phyloP scores from a whole-genome alignment of 1,284 basidiomycete genomes.

The Rhodotorula glutinis region DNA sequence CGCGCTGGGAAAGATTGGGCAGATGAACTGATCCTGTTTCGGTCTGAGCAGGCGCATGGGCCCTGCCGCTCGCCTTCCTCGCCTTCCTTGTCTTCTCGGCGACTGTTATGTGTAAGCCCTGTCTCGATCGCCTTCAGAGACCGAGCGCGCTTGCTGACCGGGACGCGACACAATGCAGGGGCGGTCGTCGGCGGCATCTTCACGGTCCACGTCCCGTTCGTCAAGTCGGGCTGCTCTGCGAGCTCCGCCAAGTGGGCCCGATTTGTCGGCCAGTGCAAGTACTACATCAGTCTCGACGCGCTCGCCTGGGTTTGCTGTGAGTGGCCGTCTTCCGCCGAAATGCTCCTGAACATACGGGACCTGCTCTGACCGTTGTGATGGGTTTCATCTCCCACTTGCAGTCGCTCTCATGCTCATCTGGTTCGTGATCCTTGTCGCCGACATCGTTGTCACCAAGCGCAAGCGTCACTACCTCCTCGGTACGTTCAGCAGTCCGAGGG shows the following conservation, averaged over 20 bases:
- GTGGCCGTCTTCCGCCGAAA: neutral
- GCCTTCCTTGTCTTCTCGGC: constrained; percentile 20
- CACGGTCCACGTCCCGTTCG: constrained; percentile 19
- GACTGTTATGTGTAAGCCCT: constrained; percentile 2
- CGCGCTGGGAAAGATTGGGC: too few relatives aligned
- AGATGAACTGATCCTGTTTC: too few relatives aligned
- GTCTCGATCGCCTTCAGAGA: neutral
- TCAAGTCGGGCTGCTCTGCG: neutral
- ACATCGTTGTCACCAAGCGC: constrained; percentile 5
- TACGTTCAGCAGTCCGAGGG: neutral
- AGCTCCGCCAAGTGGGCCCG: constrained; percentile 5
- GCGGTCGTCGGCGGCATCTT: constrained; percentile 2
- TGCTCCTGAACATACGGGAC: too few relatives aligned
- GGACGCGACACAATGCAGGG: neutral
- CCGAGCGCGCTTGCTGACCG: neutral
- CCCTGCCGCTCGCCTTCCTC: constrained; percentile 22
- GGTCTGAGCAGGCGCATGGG: too few relatives aligned
- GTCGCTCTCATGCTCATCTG: constrained; percentile 5
- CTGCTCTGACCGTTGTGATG: neutral
- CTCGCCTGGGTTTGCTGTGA: constrained; percentile 13
- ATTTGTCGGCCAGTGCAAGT: constrained; percentile 5
- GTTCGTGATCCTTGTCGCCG: constrained; percentile 3
- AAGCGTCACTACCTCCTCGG: constrained; percentile 25
- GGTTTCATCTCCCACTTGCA: neutral
- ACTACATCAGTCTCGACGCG: constrained; percentile 10